These are phyloP conservation scores for Lactarius hengduanensis DNA, from an alignment of 768 basidiomycete species.

Conservation along the genomic window DNA sequence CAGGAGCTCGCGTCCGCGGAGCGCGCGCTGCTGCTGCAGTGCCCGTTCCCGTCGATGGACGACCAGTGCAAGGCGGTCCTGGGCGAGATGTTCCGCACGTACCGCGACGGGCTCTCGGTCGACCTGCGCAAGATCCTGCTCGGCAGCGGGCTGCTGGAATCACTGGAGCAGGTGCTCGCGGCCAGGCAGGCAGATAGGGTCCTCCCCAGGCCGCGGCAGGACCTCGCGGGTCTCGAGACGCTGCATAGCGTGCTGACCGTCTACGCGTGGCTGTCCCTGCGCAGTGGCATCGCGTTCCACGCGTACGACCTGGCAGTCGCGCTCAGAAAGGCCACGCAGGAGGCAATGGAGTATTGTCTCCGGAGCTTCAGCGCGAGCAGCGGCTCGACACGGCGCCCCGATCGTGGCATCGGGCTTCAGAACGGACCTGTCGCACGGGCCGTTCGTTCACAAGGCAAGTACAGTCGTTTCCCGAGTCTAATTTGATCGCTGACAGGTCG, in stretches of 20 bases:
- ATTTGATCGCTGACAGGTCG: neutral
- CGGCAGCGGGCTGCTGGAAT: slow-evolving; percentile 40
- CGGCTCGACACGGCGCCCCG: neutral
- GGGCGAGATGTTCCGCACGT: slow-evolving; percentile 43
- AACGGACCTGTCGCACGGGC: neutral
- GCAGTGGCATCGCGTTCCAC: slow-evolving; percentile 65
- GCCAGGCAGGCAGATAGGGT: slow-evolving; percentile 33
- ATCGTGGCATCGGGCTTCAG: neutral
- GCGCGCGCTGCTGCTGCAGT: slow-evolving; percentile 45
- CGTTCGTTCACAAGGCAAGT: neutral
- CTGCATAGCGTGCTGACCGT: slow-evolving; percentile 73
- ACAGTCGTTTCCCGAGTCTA: neutral
- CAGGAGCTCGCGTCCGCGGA: slow-evolving; percentile 45
- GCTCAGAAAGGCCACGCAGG: slow-evolving; percentile 64
- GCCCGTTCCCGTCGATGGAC: slow-evolving; percentile 58
- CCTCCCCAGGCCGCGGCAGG: slow-evolving; percentile 8
- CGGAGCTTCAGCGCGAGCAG: slow-evolving; percentile 2
- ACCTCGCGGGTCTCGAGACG: slow-evolving; percentile 52
- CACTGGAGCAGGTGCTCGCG: slow-evolving; percentile 44
- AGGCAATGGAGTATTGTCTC: slow-evolving; percentile 63
- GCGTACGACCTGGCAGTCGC: slow-evolving; percentile 48
- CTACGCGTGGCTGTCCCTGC: slow-evolving; percentile 84
- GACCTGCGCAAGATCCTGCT: slow-evolving; percentile 41
- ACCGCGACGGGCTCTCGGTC: slow-evolving; percentile 43
- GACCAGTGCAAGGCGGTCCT: slow-evolving; percentile 36